A percentile compares a stretch with the other conserved stretches of the same genome.
Conservation (phyloP, 331 rosid genomes). For the Malus hybrid region DNA sequence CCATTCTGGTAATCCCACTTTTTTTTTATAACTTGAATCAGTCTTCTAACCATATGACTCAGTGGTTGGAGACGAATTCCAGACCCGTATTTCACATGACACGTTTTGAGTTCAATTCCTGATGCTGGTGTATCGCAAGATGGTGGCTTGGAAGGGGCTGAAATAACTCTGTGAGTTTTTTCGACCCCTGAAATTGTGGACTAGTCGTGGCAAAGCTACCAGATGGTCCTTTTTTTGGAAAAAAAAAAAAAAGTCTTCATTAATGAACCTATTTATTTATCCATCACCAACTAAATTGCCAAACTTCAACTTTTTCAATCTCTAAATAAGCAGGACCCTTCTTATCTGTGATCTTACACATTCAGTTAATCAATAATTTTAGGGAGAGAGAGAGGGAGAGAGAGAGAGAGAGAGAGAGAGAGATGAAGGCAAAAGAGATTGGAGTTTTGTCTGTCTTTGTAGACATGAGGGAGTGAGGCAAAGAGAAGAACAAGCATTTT, state of each 20-base stretch:
- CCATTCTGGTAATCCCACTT: constrained; percentile 16
- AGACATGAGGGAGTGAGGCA: constrained; percentile 23
- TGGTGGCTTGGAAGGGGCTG: too few species aligned
- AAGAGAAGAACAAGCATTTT: constrained; percentile 14
- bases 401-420: constrained; percentile 15
- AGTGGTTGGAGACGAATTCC: too few species aligned
- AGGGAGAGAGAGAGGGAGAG: not conserved
- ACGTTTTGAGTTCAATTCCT: too few species aligned
- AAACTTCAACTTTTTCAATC: not conserved
- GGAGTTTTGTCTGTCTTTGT: constrained; percentile 18
- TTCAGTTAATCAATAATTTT: too few species aligned
- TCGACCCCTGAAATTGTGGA: accelerated
- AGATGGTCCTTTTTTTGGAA: too few species aligned
- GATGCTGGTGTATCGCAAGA: too few species aligned
- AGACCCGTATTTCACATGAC: accelerated
- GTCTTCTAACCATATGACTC: not conserved
- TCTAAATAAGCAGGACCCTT: constrained; percentile 5
- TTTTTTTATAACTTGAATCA: constrained; percentile 12
- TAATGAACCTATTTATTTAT: not conserved
- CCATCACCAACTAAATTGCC: not conserved
- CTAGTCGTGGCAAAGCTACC: too few species aligned
- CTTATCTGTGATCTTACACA: not conserved
- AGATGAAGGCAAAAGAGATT: constrained; percentile 7
- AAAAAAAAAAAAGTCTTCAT: too few species aligned
- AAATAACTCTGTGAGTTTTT: too few species aligned